These are phyloP conservation scores for Ustilago vetiveriae DNA, from an alignment of 1,284 basidiomycete genomes.

Conservation along the genomic window DNA sequence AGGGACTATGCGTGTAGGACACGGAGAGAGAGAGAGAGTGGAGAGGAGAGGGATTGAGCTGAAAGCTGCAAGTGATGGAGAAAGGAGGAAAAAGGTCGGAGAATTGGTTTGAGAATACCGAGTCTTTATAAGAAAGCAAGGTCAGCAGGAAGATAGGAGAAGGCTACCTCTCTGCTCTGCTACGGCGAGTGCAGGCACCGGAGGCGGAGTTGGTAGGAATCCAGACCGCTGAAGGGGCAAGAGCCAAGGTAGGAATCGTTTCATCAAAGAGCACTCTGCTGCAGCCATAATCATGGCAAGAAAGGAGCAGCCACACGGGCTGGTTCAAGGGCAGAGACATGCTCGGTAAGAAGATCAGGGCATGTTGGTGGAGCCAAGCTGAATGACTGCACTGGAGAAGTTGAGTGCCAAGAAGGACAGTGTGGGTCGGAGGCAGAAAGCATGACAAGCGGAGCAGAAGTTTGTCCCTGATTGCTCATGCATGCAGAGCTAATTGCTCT, in stretches of 20 bases:
- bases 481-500: slow-evolving; percentile 3
- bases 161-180: too few relatives aligned
- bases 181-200: not conserved
- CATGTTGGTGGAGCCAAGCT: not conserved
- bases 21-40: too few relatives aligned
- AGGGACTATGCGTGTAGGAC: too few relatives aligned
- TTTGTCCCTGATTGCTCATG: slow-evolving; percentile 14
- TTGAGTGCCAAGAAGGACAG: slow-evolving; percentile 31
- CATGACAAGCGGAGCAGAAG: slow-evolving; percentile 5
- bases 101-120: slow-evolving; percentile 8
- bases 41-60: slow-evolving; percentile 16
- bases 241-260: too few relatives aligned
- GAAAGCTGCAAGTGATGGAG: slow-evolving; percentile 41
- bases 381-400: slow-evolving; percentile 6
- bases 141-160: slow-evolving; percentile 7
- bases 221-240: slow-evolving; percentile 2
- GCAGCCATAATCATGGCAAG: slow-evolving; percentile 5
- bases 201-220: slow-evolving; percentile 23
- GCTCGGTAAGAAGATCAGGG: not conserved
- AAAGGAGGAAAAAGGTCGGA: slow-evolving; percentile 15
- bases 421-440: slow-evolving; percentile 21
- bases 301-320: too few relatives aligned
- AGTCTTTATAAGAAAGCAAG: slow-evolving; percentile 20
- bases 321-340: slow-evolving; percentile 8
- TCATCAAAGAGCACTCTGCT: too few relatives aligned